Evolutionary conservation across 192 early-diverging fungal species (phyloP).

Genomic region (Linnemannia schmuckeri): DNA sequence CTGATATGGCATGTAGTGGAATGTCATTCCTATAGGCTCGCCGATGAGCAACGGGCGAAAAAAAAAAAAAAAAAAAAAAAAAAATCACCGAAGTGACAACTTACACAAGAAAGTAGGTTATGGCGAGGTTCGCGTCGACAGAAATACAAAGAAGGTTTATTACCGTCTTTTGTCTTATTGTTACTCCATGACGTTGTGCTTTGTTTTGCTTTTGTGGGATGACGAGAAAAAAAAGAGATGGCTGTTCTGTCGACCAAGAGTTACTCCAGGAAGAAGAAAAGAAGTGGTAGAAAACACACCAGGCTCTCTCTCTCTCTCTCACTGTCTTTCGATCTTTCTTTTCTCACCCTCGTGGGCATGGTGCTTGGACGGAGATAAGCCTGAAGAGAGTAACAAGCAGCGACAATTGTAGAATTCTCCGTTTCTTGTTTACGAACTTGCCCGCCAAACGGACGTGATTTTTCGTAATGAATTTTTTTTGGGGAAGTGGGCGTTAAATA

Average conservation of each 20-base stretch:
- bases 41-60: neutral
- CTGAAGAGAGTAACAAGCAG: neutral
- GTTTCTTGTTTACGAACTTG: neutral
- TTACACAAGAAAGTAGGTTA: neutral
- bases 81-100: neutral
- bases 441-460: neutral
- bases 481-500: neutral
- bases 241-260: neutral
- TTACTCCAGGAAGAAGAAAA: neutral
- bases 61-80: neutral
- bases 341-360: neutral
- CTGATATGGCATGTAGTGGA: neutral
- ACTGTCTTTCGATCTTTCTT: neutral
- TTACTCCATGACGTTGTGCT: no score
- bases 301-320: no score
- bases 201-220: neutral
- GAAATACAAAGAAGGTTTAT: no score
- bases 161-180: no score
- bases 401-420: neutral
- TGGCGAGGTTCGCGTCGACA: neutral
- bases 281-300: no score
- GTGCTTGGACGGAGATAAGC: neutral
- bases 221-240: neutral
- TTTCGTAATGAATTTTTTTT: neutral
- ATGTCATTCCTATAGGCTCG: neutral